Evolutionary conservation across 2,329 filamentous ascomycete species (phyloP).

Genomic region (Arthrobotrys sinensis): DNA sequence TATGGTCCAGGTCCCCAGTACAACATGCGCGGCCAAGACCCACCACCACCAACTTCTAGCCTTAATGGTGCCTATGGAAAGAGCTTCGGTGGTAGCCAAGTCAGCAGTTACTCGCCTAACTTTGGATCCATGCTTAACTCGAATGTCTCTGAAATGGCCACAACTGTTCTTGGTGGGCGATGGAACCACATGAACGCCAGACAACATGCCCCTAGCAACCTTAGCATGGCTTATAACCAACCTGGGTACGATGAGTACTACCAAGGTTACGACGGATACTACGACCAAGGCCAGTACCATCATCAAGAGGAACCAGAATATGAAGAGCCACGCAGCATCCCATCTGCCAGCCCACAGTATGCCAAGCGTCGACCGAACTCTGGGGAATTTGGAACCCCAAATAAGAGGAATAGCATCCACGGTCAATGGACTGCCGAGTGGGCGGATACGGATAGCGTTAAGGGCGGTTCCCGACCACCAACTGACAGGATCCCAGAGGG

Average conservation of each 20-base stretch:
- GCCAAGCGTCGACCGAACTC: conserved; percentile 50
- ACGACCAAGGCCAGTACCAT: conserved; percentile 37
- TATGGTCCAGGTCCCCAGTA: conserved; percentile 43
- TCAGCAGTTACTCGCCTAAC: conserved; percentile 52
- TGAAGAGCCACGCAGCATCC: conserved; percentile 52
- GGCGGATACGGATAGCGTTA: conserved; percentile 55
- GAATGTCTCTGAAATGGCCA: conserved; percentile 48
- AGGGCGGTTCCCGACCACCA: conserved; percentile 49
- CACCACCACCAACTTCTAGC: conserved; percentile 26
- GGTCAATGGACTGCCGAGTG: conserved; percentile 58
- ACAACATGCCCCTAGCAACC: conserved; percentile 50
- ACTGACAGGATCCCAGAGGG: conserved; percentile 47
- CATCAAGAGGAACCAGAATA: conserved; percentile 55
- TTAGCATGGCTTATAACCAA: conserved; percentile 51
- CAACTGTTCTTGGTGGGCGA: conserved; percentile 52
- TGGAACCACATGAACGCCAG: conserved; percentile 35
- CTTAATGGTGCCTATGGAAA: conserved; percentile 46
- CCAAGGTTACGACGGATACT: conserved; percentile 51
- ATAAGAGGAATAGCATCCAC: conserved; percentile 54
- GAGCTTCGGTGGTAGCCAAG: conserved; percentile 40
- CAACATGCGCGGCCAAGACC: conserved; percentile 12
- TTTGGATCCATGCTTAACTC: conserved; percentile 57
- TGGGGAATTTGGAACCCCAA: conserved; percentile 45
- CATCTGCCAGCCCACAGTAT: conserved; percentile 58
- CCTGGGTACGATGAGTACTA: conserved; percentile 52